A percentile compares a stretch with the other conserved stretches of the same genome.
Evolutionary conservation across 495 filamentous ascomycete genomes (phyloP).

Genomic region (Annulohypoxylon maeteangense): DNA sequence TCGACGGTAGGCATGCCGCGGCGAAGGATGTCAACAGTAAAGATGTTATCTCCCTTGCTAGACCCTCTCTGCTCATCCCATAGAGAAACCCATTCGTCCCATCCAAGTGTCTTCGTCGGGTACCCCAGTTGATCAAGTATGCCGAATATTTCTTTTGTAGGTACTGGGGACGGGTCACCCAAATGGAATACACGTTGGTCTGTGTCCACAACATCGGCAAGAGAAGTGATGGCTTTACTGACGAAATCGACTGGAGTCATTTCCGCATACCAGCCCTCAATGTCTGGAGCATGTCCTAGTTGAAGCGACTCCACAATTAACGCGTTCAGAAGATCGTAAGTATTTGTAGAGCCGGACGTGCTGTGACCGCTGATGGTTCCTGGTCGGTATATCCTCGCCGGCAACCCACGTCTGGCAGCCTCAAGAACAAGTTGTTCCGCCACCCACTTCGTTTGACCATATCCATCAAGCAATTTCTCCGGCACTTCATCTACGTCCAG

Average conservation of each 20-base stretch:
- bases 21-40: slow-evolving; percentile 71
- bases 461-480: slow-evolving; percentile 68
- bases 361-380: slow-evolving; percentile 76
- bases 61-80: slow-evolving; percentile 70
- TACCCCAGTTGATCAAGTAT: slow-evolving; percentile 70
- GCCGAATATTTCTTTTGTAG: slow-evolving; percentile 65
- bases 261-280: slow-evolving; percentile 74
- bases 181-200: slow-evolving; percentile 71
- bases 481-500: slow-evolving; percentile 68
- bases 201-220: slow-evolving; percentile 63
- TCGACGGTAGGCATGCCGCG: slow-evolving; percentile 73
- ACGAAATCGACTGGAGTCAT: slow-evolving; percentile 80
- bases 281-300: slow-evolving; percentile 68
- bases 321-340: slow-evolving; percentile 73
- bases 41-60: slow-evolving; percentile 70
- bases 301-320: slow-evolving; percentile 74
- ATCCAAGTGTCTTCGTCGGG: slow-evolving; percentile 64
- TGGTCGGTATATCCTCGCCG: slow-evolving; percentile 68
- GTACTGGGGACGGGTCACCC: slow-evolving; percentile 70
- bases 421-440: slow-evolving; percentile 74
- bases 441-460: slow-evolving; percentile 75
- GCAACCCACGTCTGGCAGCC: slow-evolving; percentile 67
- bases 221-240: slow-evolving; percentile 69
- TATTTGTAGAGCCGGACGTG: slow-evolving; percentile 69
- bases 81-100: slow-evolving; percentile 71